Base-by-base conservation (phyloP, 768 basidiomycete genomes). In the Phlebiopsis gigantea region DNA sequence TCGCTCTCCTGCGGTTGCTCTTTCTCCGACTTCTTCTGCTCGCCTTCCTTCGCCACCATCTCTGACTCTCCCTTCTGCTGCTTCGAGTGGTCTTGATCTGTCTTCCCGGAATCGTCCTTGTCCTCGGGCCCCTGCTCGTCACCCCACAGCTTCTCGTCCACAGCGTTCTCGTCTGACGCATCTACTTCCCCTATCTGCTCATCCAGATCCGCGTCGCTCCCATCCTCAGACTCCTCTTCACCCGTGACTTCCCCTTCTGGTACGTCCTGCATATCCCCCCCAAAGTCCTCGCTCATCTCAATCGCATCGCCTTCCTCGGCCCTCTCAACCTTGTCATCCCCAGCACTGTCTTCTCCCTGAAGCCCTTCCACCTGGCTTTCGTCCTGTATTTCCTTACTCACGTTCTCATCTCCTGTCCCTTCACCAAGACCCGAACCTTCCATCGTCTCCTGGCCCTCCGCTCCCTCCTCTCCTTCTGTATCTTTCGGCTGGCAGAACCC, bases 71-170 rank as follows among this genome's bases (percentile, higher is more conserved):
- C 64, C 1, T 73, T 69, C 66, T 73, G 73, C 63, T 80, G 73
- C 63, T 79, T 73, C 34, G 84, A 83, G 62, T 77, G 80, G 60
- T 90, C 84, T 60, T 88, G 73, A 55, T 83, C 73, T 22, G 79
- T 73, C 66, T 84, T 82, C 46, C 82, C 79, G 45, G 84, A 77
- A n/a, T 76, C 69, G 21, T 78, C 72, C 14, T 77, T 66, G 49
- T 83, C 77, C 25, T 80, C 76, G 4, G 82, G 77, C 12, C 81
- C 81, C 49, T 76, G 70, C 62, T 96, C 88, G 60, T 95, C 90
- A 19, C 90, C 93, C 96, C 97, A 98, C 62, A 99, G 75, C 74
- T 98, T 98, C 73, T 99, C 96, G 66, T 98, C 96, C 15, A 97
- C 81, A 0, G 87, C 85, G 24, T 83, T 78, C 8, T 91, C 88